phyloP scores from a whole-genome alignment of 1,139 yeast genomes.

The Trichomonascaceae sp. region DNA sequence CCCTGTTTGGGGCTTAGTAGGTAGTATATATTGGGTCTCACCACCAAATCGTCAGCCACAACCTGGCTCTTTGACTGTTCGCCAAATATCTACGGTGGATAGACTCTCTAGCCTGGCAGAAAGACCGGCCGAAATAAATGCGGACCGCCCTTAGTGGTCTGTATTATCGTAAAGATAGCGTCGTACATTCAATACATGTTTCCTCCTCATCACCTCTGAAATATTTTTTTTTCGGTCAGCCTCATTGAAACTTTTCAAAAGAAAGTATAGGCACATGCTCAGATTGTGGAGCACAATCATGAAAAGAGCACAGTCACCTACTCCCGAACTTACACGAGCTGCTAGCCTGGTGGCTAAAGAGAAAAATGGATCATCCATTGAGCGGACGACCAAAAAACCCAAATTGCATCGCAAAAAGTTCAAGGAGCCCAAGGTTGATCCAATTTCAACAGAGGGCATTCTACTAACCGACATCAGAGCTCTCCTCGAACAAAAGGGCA shows the following conservation, averaged over 20 bases:
- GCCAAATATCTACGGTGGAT: conserved; percentile 8
- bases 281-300: neutral
- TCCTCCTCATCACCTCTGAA: neutral
- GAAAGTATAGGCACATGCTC: neutral
- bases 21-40: neutral
- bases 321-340: too few relatives aligned
- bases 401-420: neutral
- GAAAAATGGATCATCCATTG: neutral
- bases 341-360: too few relatives aligned
- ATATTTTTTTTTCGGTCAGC: neutral
- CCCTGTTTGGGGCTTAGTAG: neutral
- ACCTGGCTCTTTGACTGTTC: conserved; percentile 17
- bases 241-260: neutral
- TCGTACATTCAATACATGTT: neutral
- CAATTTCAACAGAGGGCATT: conserved; percentile 74
- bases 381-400: neutral
- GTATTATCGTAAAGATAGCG: neutral
- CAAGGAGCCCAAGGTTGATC: conserved; percentile 44
- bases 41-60: neutral
- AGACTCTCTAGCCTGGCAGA: conserved; percentile 18
- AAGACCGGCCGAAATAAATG: conserved; percentile 2
- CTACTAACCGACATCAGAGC: conserved; percentile 60
- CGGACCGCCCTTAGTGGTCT: neutral
- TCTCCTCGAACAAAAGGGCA: conserved; percentile 32
- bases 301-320: neutral